Evolutionary conservation across 257 asterid genomes (phyloP), one percentile per base, ranked within the genome.

Genomic region (Nicotiana benthamiana): DNA sequence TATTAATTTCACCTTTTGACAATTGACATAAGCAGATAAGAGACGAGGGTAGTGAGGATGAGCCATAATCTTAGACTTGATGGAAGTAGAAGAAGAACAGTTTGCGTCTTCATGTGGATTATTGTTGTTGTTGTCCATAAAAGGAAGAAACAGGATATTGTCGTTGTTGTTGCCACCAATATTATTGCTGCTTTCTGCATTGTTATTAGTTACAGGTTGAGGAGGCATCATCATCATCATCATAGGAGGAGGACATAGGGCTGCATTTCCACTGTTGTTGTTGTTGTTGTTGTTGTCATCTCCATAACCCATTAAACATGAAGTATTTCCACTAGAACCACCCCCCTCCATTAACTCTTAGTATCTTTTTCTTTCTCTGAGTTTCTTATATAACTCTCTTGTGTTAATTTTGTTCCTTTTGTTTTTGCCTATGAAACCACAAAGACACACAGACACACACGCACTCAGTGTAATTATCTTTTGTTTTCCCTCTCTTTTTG

Each of bases 41-140:
- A 95, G 98, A 24, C 98, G 94, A 43, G 85, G 90, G 90, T 93
- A 95, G 86, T 87, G 93, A 64, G 99, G 99, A 86, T 95, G 99
- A 67, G 96, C 87, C 92, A 95, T 88, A 87, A 95, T 95, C 86
- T 93, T 95, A 0, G 97, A 90, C 90, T 88, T 93, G 6, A 88
- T 85, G 16, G 93, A 80, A 27, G 81, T 67, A 81, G 87, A 60
- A 32, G 59, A 61, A 60, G 68, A 36, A 6, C 59, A 61, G 9
- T 12, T 11, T 4, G 60, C n/a, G 6, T 60, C 22, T 64, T 54
- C 52, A 9, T 65, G 40, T 18, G 61, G 22, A 65, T 24, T 18
- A 30, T 52, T 28, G 17, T 48, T 24, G 34, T 34, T 80, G 78
- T 75, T 54, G 16, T 68, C 89, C 78, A 72, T 24, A 22, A 72